phyloP scores from a whole-genome alignment of 2,329 filamentous ascomycete species.

The Fonsecaea monophora region DNA sequence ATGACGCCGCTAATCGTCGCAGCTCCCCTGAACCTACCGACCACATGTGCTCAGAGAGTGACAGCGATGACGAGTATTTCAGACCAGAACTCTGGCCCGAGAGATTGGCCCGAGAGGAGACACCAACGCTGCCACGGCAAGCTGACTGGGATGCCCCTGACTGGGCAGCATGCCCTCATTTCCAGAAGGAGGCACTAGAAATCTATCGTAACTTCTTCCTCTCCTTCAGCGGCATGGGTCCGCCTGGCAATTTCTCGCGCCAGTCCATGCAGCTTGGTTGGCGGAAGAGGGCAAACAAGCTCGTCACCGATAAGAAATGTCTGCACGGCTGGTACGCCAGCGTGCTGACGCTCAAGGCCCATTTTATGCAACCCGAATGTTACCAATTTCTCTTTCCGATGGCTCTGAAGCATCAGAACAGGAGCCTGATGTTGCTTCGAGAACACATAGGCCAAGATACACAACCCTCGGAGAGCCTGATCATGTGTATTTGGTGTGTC shows the following conservation, averaged over 20 bases:
- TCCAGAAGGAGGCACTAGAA: slow-evolving; percentile 18
- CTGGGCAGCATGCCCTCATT: slow-evolving; percentile 18
- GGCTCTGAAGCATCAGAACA: slow-evolving; percentile 27
- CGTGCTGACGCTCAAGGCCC: slow-evolving; percentile 21
- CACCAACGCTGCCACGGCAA: neutral
- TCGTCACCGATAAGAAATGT: slow-evolving; percentile 20
- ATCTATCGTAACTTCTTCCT: slow-evolving; percentile 12
- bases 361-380: slow-evolving; percentile 14
- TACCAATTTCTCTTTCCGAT: slow-evolving; percentile 22
- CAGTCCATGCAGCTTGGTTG: slow-evolving; percentile 5
- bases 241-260: neutral
- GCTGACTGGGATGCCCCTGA: slow-evolving; percentile 15
- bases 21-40: neutral
- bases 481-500: slow-evolving; percentile 24
- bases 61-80: slow-evolving; percentile 10
- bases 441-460: slow-evolving; percentile 1
- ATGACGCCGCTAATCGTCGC: neutral
- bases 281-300: slow-evolving; percentile 5
- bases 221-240: slow-evolving; percentile 2
- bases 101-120: neutral
- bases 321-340: slow-evolving; percentile 26
- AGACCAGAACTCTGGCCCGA: slow-evolving; percentile 17
- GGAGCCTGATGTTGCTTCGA: slow-evolving; percentile 21
- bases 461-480: slow-evolving; percentile 16
- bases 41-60: neutral